These are phyloP conservation scores for Trebouxia sp. DNA, from an alignment of 139 green algal species.

Conservation along the genomic window DNA sequence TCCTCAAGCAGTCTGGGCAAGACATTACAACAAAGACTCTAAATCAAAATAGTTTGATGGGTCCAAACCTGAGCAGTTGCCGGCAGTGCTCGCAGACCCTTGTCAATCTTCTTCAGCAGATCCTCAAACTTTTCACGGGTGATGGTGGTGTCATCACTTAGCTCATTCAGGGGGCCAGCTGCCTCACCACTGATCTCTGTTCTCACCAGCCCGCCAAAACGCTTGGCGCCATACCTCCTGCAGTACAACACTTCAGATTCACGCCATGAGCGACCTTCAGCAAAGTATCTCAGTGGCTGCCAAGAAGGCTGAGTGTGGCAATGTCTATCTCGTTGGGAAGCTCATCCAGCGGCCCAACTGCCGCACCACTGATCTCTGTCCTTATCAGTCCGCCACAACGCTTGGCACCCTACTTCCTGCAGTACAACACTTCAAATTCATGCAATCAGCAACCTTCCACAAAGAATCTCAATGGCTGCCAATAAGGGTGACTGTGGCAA, in stretches of 20 bases:
- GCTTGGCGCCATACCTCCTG: constrained; percentile 36
- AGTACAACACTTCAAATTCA: background rate
- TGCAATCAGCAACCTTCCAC: background rate
- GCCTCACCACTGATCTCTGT: constrained; percentile 29
- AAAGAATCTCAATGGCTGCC: no score
- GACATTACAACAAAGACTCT: no score
- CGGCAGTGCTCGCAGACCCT: constrained; percentile 71
- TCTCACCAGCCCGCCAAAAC: constrained; percentile 51
- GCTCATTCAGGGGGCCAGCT: constrained; percentile 17
- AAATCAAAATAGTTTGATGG: no score
- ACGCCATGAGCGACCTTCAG: background rate
- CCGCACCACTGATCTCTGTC: constrained; percentile 29
- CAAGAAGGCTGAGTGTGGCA: no score
- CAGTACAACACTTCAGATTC: background rate
- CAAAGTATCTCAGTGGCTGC: no score
- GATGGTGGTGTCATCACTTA: constrained; percentile 30
- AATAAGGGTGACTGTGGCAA: no score
- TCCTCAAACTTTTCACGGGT: constrained; percentile 63
- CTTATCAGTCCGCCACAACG: constrained; percentile 51
- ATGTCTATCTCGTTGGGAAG: no score
- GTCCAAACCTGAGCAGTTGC: constrained; percentile 75
- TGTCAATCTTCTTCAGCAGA: constrained; percentile 74
- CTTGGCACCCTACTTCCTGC: constrained; percentile 35
- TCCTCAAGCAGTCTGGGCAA: no score
- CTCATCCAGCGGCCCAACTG: constrained; percentile 16